Percentiles rank a stretch among this genome's conserved stretches.
phyloP scores from a whole-genome alignment of 2,329 filamentous ascomycete species.

The Cladorrhinum sp. region DNA sequence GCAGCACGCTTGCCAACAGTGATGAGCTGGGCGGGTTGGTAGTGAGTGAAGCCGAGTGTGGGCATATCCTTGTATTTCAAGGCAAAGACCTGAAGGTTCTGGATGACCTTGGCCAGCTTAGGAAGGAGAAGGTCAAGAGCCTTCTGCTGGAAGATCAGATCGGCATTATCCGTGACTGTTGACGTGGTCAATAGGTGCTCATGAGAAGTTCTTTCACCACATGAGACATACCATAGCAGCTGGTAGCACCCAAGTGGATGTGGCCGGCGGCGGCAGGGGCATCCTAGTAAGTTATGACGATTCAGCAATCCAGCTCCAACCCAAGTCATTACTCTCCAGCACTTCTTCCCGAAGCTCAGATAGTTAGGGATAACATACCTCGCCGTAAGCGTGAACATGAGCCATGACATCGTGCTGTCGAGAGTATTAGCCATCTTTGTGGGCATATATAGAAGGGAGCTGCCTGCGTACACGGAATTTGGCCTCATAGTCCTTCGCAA shows the following conservation, averaged over 20 bases:
- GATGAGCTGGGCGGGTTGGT: constrained; percentile 59
- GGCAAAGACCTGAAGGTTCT: constrained; percentile 71
- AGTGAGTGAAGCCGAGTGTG: constrained; percentile 74
- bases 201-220: not conserved
- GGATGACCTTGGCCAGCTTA: constrained; percentile 75
- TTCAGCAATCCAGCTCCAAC: not conserved
- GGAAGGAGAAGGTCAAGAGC: constrained; percentile 71
- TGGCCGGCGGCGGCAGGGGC: constrained; percentile 79
- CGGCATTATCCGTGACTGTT: constrained; percentile 68
- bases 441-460: constrained; percentile 26
- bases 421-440: constrained; percentile 9
- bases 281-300: constrained; percentile 10
- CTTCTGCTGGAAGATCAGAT: constrained; percentile 65
- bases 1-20: constrained; percentile 67
- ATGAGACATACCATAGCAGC: constrained; percentile 40
- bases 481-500: constrained; percentile 74
- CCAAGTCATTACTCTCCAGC: not conserved
- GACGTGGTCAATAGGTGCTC: not conserved
- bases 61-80: constrained; percentile 66
- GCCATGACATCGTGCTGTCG: constrained; percentile 53
- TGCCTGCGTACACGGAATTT: constrained; percentile 41
- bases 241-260: constrained; percentile 68
- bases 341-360: not conserved
- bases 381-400: constrained; percentile 72
- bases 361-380: constrained; percentile 37